Evolutionary conservation across 495 filamentous ascomycete species (phyloP).

Genomic region (Astrothelium macrocarpum): DNA sequence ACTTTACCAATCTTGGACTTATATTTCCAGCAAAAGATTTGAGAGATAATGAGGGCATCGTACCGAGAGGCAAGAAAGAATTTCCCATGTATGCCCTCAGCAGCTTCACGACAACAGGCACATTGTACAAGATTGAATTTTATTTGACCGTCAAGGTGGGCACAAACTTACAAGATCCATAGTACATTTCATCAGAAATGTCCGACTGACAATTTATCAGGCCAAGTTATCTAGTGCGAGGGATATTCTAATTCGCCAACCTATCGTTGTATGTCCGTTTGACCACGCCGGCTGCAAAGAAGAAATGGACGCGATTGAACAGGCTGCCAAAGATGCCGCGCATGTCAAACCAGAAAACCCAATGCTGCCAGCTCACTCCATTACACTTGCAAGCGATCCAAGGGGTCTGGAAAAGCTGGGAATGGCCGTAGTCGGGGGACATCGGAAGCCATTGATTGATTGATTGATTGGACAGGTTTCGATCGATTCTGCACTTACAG

Average conservation of each 20-base stretch:
- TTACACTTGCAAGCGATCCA: constrained; percentile 67
- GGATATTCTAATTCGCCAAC: constrained; percentile 84
- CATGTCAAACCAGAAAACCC: constrained; percentile 81
- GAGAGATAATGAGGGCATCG: constrained; percentile 76
- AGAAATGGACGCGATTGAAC: constrained; percentile 95
- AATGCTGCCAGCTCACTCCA: constrained; percentile 70
- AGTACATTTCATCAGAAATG: background rate
- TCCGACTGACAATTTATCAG: constrained; percentile 36
- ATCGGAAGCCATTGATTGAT: constrained; percentile 90
- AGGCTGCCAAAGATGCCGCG: constrained; percentile 84
- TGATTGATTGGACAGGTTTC: constrained; percentile 47
- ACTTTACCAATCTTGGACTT: constrained; percentile 80
- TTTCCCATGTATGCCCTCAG: constrained; percentile 84
- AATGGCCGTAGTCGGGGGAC: constrained; percentile 72
- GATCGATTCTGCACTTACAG: background rate
- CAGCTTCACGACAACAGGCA: constrained; percentile 89
- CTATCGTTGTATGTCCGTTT: constrained; percentile 90
- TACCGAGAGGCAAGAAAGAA: constrained; percentile 71
- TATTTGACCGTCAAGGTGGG: constrained; percentile 86
- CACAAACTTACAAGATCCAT: background rate
- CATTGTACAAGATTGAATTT: constrained; percentile 96
- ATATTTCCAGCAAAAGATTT: constrained; percentile 87
- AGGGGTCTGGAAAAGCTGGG: constrained; percentile 69
- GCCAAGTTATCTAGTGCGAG: constrained; percentile 81
- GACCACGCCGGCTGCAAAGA: constrained; percentile 94